phyloP scores from a whole-genome alignment of 2,329 filamentous ascomycete species.

The Ophiostoma populinum region DNA sequence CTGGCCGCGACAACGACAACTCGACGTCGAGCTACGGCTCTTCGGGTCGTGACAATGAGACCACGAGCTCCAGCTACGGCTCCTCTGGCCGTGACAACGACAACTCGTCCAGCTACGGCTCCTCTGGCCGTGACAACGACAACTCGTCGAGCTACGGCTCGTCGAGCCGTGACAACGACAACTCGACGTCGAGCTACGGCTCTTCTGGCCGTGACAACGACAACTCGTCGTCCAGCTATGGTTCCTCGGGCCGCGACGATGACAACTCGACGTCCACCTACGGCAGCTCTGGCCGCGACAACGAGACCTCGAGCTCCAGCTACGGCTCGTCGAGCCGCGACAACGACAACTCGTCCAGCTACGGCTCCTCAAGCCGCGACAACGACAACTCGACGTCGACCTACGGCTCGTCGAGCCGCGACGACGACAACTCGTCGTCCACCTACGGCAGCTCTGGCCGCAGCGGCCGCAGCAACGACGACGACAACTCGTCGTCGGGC shows the following conservation, averaged over 20 bases:
- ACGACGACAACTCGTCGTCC: slow-evolving; percentile 4
- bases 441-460: slow-evolving; percentile 6
- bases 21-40: slow-evolving; percentile 7
- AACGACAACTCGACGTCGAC: slow-evolving; percentile 2
- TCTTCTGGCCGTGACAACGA: background rate
- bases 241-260: slow-evolving; percentile 7
- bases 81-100: slow-evolving; percentile 10
- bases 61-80: slow-evolving; percentile 5
- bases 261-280: slow-evolving; percentile 7
- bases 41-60: background rate
- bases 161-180: too few species aligned
- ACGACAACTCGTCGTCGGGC: slow-evolving; percentile 9
- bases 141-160: slow-evolving; percentile 12
- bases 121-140: slow-evolving; percentile 9
- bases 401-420: too few species aligned
- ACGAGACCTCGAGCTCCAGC: slow-evolving; percentile 12
- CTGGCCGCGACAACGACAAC: slow-evolving; percentile 10
- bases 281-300: slow-evolving; percentile 5
- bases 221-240: slow-evolving; percentile 5
- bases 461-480: slow-evolving; percentile 2
- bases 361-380: background rate
- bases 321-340: background rate
- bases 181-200: slow-evolving; percentile 8
- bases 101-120: slow-evolving; percentile 2
- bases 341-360: slow-evolving; percentile 5